These are phyloP conservation scores for Climacium dendroides DNA, from an alignment of 225 moss, liverwort and hornwort genomes.

Conservation along the genomic window DNA sequence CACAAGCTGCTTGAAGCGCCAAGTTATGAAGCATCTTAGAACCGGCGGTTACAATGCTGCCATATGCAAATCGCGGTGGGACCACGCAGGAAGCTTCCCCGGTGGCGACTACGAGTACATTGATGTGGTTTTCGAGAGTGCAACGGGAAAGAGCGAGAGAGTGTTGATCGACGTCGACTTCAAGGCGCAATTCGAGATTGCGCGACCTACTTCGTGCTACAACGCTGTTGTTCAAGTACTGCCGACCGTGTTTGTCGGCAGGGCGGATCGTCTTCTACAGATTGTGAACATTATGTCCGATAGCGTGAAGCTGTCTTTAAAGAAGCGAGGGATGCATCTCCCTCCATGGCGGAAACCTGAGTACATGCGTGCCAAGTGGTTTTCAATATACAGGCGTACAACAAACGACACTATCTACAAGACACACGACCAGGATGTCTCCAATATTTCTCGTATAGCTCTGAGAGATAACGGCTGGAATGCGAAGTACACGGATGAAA, in stretches of 20 bases:
- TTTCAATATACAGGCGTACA: slow-evolving; percentile 59
- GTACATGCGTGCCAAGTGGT: slow-evolving; percentile 74
- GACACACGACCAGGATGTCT: background rate
- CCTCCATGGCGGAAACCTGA: slow-evolving; percentile 81
- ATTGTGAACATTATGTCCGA: slow-evolving; percentile 74
- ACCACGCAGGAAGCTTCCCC: slow-evolving; percentile 68
- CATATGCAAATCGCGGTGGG: slow-evolving; percentile 84
- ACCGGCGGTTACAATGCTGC: slow-evolving; percentile 66
- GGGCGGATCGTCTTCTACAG: slow-evolving; percentile 52
- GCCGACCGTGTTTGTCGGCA: slow-evolving; percentile 50
- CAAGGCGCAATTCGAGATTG: slow-evolving; percentile 72
- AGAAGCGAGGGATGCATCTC: slow-evolving; percentile 71
- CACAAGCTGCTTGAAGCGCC: slow-evolving; percentile 10
- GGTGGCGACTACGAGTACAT: slow-evolving; percentile 83
- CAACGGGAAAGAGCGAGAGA: slow-evolving; percentile 36
- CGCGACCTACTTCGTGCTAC: slow-evolving; percentile 51
- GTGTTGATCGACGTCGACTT: slow-evolving; percentile 65
- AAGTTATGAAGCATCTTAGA: slow-evolving; percentile 54
- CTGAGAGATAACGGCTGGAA: slow-evolving; percentile 42
- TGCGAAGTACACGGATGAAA: slow-evolving; percentile 34
- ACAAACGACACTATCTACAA: slow-evolving; percentile 28
- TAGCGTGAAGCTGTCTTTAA: slow-evolving; percentile 51
- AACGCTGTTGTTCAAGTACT: slow-evolving; percentile 32
- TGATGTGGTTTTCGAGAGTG: slow-evolving; percentile 45
- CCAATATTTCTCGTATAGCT: slow-evolving; percentile 30